A percentile compares a stretch with the other conserved stretches of the same genome.
Conservation (phyloP, 2,329 filamentous ascomycete genomes). For the Stemphylium vesicarium region DNA sequence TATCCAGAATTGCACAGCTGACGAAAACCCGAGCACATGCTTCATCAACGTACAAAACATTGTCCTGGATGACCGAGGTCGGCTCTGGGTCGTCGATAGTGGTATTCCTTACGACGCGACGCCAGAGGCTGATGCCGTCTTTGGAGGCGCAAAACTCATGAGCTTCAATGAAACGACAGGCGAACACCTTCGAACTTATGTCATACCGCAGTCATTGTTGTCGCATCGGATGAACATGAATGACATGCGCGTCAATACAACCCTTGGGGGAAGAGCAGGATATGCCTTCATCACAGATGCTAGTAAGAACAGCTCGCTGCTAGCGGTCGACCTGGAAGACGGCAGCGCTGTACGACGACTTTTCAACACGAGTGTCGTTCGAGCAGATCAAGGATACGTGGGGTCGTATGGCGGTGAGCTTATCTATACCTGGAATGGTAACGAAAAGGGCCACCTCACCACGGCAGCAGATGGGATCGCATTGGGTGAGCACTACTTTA, state of each 20-base stretch:
- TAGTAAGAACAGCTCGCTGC: conserved; percentile 45
- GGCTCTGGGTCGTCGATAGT: conserved; percentile 52
- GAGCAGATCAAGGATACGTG: conserved; percentile 50
- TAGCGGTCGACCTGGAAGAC: conserved; percentile 50
- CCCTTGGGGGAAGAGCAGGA: conserved; percentile 45
- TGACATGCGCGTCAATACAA: conserved; percentile 54
- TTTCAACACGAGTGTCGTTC: conserved; percentile 45
- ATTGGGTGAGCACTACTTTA: conserved; percentile 21
- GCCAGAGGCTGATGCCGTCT: conserved; percentile 31
- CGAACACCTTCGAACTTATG: conserved; percentile 46
- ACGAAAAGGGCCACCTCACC: conserved; percentile 35
- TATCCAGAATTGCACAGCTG: conserved; percentile 50
- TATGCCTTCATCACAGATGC: conserved; percentile 54
- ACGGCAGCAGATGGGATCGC: conserved; percentile 50
- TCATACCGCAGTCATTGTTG: conserved; percentile 45
- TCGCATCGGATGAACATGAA: conserved; percentile 50
- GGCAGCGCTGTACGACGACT: conserved; percentile 47
- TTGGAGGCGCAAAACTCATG: conserved; percentile 53
- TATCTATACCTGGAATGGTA: conserved; percentile 48
- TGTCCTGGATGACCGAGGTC: conserved; percentile 49
- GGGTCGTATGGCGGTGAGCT: conserved; percentile 47
- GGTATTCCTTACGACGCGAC: conserved; percentile 45
- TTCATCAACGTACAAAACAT: conserved; percentile 57
- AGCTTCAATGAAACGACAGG: conserved; percentile 47
- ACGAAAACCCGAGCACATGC: conserved; percentile 50